A percentile compares a stretch with the other conserved stretches of the same genome.
These are phyloP conservation scores for Daedaleopsis sinensis DNA, from an alignment of 768 basidiomycete genomes.

Conservation along the genomic window DNA sequence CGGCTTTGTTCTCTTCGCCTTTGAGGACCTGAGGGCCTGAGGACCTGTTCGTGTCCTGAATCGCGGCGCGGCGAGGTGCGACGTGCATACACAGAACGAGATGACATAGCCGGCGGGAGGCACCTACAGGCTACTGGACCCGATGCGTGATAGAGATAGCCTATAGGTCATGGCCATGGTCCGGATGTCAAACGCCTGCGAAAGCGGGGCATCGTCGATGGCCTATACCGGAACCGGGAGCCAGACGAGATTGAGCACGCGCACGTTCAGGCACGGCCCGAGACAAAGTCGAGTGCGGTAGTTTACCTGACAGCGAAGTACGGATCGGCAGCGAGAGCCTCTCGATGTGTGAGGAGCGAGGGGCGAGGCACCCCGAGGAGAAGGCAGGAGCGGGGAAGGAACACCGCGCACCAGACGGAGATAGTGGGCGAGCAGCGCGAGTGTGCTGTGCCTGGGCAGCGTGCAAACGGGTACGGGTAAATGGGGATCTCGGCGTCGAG, in stretches of 20 bases:
- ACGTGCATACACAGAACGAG: no score
- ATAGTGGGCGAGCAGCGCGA: constrained; percentile 7
- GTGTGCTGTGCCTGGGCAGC: no score
- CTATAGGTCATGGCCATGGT: neutral
- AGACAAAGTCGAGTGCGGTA: neutral
- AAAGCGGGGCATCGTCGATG: neutral
- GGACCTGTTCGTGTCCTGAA: no score
- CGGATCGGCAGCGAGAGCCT: neutral
- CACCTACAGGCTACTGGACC: no score
- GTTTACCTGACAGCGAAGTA: neutral
- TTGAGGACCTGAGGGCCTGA: no score
- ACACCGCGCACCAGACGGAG: no score
- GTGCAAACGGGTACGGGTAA: neutral
- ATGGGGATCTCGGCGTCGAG: constrained; percentile 15
- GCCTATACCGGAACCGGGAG: neutral
- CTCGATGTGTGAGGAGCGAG: no score
- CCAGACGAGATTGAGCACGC: neutral
- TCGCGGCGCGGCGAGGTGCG: no score
- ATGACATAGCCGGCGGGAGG: no score
- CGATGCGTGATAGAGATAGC: neutral
- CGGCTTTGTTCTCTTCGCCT: no score
- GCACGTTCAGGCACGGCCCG: neutral
- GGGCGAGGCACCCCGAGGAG: no score
- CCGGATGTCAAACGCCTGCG: neutral
- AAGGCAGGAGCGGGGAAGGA: no score